These are phyloP conservation scores for Cyclanthera cordifolia DNA, from an alignment of 306 rosid species.

Conservation along the genomic window DNA sequence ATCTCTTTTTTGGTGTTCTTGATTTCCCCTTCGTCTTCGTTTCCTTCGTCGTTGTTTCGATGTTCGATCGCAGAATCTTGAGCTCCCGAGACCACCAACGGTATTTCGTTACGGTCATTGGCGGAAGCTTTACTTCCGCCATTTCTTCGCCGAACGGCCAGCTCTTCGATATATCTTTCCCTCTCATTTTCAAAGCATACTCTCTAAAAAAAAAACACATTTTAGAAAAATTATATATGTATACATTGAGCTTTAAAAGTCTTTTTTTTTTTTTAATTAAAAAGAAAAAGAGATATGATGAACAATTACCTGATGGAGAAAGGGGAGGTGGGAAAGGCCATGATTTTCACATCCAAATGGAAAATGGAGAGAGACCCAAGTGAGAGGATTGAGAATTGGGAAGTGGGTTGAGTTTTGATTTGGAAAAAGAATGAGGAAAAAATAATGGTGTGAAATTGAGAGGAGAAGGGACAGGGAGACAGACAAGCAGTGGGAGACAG, in stretches of 20 bases:
- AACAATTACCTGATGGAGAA: slow-evolving; percentile 78
- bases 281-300: too few relatives aligned
- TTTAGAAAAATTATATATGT: not conserved
- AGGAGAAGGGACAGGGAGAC: slow-evolving; percentile 7
- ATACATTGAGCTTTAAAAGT: not conserved
- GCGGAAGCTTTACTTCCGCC: slow-evolving; percentile 50
- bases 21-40: slow-evolving; percentile 33
- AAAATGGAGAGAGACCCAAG: not conserved
- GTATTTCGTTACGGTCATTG: slow-evolving; percentile 51
- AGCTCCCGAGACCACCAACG: slow-evolving; percentile 61
- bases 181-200: slow-evolving; percentile 67
- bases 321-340: slow-evolving; percentile 51
- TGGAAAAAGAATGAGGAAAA: not conserved
- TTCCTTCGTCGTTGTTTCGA: slow-evolving; percentile 31
- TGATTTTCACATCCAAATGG: slow-evolving; percentile 9
- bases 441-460: not conserved
- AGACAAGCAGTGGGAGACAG: slow-evolving; percentile 8
- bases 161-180: slow-evolving; percentile 44
- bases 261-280: too few relatives aligned
- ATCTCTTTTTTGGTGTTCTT: slow-evolving; percentile 61
- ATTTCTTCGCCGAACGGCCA: slow-evolving; percentile 51
- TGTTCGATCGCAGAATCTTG: slow-evolving; percentile 34
- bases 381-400: not conserved
- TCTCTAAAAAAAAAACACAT: slow-evolving; percentile 36
- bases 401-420: slow-evolving; percentile 1